Percentiles rank a stretch among this genome's conserved stretches.
Evolutionary conservation across 305 asterid species (phyloP).

Genomic region (Solanum aculeatissimum): DNA sequence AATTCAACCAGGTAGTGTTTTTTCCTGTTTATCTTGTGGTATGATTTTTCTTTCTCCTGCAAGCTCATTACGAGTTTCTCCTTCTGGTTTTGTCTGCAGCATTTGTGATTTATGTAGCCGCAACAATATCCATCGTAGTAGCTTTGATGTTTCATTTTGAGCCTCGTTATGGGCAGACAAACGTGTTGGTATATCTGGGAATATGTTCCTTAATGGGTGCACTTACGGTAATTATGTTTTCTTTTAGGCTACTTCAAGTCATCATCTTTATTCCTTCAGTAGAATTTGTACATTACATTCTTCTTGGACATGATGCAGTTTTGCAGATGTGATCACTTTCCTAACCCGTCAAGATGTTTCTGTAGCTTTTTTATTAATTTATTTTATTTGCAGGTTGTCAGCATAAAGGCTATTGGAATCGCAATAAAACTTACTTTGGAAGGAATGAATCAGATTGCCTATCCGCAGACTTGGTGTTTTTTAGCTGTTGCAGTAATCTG

Average conservation of each 20-base stretch:
- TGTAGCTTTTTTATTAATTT: not conserved
- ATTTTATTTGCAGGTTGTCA: conserved; percentile 41
- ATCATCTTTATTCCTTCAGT: not conserved
- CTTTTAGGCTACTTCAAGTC: not conserved
- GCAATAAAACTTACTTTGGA: conserved; percentile 72
- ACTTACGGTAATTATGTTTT: conserved; percentile 42
- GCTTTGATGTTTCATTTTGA: conserved; percentile 49
- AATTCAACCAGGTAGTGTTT: conserved; percentile 47
- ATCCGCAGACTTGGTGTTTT: conserved; percentile 64
- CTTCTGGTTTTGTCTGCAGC: conserved; percentile 32
- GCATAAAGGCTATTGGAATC: conserved; percentile 75
- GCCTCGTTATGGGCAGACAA: conserved; percentile 62
- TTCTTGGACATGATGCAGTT: not conserved
- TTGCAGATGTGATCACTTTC: not conserved
- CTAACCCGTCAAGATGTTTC: not conserved
- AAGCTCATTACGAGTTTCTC: conserved; percentile 1
- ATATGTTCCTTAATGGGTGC: conserved; percentile 76
- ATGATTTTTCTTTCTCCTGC: not conserved
- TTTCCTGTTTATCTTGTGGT: not conserved
- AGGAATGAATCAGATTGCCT: conserved; percentile 56
- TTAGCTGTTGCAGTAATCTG: conserved; percentile 44
- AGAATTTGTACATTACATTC: not conserved
- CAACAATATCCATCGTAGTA: conserved; percentile 36
- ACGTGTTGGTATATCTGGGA: conserved; percentile 55
- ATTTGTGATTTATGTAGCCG: conserved; percentile 45